Conservation (phyloP, 441 rosid genomes). For the Croton setiger region DNA sequence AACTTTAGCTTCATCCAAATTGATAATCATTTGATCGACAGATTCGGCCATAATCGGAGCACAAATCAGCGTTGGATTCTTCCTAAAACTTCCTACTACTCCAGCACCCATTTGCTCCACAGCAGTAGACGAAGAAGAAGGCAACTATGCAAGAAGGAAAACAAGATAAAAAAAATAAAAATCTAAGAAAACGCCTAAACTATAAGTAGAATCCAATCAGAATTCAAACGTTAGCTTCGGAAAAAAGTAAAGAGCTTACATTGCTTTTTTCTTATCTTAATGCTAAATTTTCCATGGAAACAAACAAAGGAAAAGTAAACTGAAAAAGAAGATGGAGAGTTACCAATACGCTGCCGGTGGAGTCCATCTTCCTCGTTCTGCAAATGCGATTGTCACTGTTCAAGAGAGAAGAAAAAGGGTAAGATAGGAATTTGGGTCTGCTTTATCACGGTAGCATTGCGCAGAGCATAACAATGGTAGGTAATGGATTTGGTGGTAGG, state of each 20-base stretch:
- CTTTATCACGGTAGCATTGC: no score
- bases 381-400: not conserved
- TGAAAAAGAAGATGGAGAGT: not conserved
- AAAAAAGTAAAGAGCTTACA: not conserved
- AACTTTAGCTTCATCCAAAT: conserved; percentile 52
- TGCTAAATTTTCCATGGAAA: not conserved
- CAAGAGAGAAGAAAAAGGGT: no score
- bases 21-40: conserved; percentile 48
- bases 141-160: conserved; percentile 28
- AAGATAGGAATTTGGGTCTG: not conserved
- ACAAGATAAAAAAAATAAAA: not conserved
- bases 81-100: conserved; percentile 24
- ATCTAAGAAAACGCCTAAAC: not conserved
- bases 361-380: conserved; percentile 15
- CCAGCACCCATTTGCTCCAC: conserved; percentile 28
- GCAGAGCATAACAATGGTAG: no score
- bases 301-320: not conserved
- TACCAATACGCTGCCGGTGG: conserved; percentile 24
- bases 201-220: not conserved
- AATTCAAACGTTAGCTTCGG: not conserved
- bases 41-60: conserved; percentile 79
- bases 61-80: conserved; percentile 67
- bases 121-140: conserved; percentile 36
- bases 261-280: not conserved
- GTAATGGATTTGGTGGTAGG: no score